A percentile compares a stretch with the other conserved stretches of the same genome.
phyloP scores from a whole-genome alignment of 768 basidiomycete genomes.

The Mycena metata region DNA sequence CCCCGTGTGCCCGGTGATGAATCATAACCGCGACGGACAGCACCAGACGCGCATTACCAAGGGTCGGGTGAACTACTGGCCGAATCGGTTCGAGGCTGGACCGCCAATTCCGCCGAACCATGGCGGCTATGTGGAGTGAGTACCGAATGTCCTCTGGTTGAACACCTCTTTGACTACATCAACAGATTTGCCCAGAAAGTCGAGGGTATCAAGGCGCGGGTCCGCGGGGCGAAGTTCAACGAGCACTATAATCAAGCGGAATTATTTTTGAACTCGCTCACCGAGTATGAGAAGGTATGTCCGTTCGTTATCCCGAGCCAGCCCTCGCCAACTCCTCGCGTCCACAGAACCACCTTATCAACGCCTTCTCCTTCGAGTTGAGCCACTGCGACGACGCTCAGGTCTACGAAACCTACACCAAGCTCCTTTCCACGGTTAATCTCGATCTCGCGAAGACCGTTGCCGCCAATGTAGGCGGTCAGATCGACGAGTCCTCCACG shows the following conservation, averaged over 20 bases:
- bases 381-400: slow-evolving; percentile 83
- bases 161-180: not conserved
- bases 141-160: not conserved
- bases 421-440: slow-evolving; percentile 80
- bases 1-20: too few relatives aligned
- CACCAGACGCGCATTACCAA: slow-evolving; percentile 69
- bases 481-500: too few relatives aligned
- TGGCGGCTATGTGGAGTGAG: slow-evolving; percentile 74
- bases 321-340: too few relatives aligned
- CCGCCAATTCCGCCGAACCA: slow-evolving; percentile 61
- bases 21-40: slow-evolving; percentile 69
- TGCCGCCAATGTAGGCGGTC: slow-evolving; percentile 74
- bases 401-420: slow-evolving; percentile 78
- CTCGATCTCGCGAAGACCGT: slow-evolving; percentile 78
- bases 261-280: slow-evolving; percentile 88
- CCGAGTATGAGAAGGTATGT: slow-evolving; percentile 69
- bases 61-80: slow-evolving; percentile 82
- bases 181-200: slow-evolving; percentile 64
- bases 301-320: too few relatives aligned
- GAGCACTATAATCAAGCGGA: slow-evolving; percentile 84
- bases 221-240: slow-evolving; percentile 79
- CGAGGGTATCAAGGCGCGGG: slow-evolving; percentile 68
- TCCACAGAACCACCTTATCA: slow-evolving; percentile 62
- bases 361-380: slow-evolving; percentile 86
- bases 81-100: slow-evolving; percentile 73